Evolutionary conservation across 768 basidiomycete genomes (phyloP).

Genomic region (Hygrocybe punicea): DNA sequence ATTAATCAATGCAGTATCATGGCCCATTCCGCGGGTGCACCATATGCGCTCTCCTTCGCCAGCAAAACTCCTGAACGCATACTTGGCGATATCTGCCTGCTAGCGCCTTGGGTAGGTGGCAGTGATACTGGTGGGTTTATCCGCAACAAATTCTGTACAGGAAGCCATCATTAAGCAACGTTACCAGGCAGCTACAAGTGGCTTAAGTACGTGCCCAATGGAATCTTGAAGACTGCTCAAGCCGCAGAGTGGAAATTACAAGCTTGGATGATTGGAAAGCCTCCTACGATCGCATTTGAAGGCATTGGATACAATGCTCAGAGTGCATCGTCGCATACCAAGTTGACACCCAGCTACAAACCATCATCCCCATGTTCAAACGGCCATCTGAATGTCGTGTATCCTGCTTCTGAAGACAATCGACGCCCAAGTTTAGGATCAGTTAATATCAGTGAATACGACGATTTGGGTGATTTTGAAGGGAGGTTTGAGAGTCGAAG

Average conservation of each 20-base stretch:
- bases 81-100: slow-evolving; percentile 76
- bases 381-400: slow-evolving; percentile 30
- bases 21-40: slow-evolving; percentile 94
- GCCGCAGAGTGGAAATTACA: slow-evolving; percentile 97
- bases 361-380: slow-evolving; percentile 29
- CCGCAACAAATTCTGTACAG: background rate
- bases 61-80: slow-evolving; percentile 72
- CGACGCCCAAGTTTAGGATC: slow-evolving; percentile 72
- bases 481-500: slow-evolving; percentile 81
- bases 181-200: slow-evolving; percentile 80
- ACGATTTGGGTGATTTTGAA: slow-evolving; percentile 82
- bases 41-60: slow-evolving; percentile 88
- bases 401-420: slow-evolving; percentile 38
- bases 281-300: slow-evolving; percentile 77
- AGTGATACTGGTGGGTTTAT: slow-evolving; percentile 73
- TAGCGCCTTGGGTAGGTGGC: slow-evolving; percentile 96
- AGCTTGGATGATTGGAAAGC: slow-evolving; percentile 96
- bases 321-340: slow-evolving; percentile 15
- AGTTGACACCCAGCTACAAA: slow-evolving; percentile 17
- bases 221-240: slow-evolving; percentile 90
- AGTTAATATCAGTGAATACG: slow-evolving; percentile 78
- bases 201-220: slow-evolving; percentile 94
- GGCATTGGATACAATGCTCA: slow-evolving; percentile 79
- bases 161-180: background rate
- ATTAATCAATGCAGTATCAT: slow-evolving; percentile 82